Conservation (phyloP, 1,284 basidiomycete genomes). For the Ceratobasidium papillatum region DNA sequence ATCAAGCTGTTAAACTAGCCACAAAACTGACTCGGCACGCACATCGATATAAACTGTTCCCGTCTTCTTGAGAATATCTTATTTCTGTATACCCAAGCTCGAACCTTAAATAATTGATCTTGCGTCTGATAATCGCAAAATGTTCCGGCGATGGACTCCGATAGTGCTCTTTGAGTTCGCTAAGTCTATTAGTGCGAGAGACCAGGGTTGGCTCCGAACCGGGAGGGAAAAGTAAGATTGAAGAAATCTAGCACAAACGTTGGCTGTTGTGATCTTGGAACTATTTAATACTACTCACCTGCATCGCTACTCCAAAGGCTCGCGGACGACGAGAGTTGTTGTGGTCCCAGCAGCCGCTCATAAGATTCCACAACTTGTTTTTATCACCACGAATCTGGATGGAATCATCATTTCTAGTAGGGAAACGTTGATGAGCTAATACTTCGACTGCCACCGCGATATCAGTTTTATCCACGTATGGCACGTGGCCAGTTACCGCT, state of each 20-base stretch:
- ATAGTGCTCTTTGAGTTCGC: slow-evolving; percentile 34
- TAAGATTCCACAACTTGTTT: background rate
- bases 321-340: background rate
- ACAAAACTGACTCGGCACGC: background rate
- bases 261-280: too few species aligned
- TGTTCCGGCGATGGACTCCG: slow-evolving; percentile 14
- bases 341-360: background rate
- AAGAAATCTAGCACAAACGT: too few species aligned
- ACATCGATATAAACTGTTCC: slow-evolving; percentile 39
- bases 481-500: background rate
- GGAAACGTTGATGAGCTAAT: background rate
- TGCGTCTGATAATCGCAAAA: slow-evolving; percentile 30
- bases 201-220: slow-evolving; percentile 19
- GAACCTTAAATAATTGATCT: slow-evolving; percentile 38
- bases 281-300: too few species aligned
- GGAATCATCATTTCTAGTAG: background rate
- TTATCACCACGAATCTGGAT: background rate
- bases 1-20: background rate
- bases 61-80: slow-evolving; percentile 27
- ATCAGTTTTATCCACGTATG: background rate
- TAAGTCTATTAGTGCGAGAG: background rate
- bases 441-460: background rate
- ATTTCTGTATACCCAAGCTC: slow-evolving; percentile 32
- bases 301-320: background rate
- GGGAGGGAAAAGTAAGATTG: too few species aligned